Percentiles rank a stretch among this genome's conserved stretches.
phyloP scores from a whole-genome alignment of 441 rosid genomes.

The Populus hybrid region DNA sequence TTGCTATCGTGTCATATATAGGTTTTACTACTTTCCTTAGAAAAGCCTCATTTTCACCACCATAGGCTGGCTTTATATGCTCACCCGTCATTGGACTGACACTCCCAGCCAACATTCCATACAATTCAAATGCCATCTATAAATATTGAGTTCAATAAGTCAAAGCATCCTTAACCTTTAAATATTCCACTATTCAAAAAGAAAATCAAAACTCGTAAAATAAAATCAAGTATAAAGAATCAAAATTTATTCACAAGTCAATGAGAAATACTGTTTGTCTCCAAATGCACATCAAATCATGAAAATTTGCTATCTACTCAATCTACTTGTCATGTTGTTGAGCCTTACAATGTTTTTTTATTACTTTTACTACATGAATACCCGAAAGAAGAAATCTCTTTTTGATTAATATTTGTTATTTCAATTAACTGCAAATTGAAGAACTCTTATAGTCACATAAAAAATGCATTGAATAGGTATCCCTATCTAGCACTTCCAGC shows the following conservation, averaged over 20 bases:
- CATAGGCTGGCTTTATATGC: slow-evolving; percentile 92
- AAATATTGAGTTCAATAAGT: slow-evolving; percentile 5
- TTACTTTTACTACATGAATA: background rate
- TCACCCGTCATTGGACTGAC: slow-evolving; percentile 98
- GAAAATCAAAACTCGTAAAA: background rate
- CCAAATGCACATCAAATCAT: background rate
- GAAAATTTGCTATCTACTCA: background rate
- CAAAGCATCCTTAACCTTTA: background rate
- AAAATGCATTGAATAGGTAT: background rate
- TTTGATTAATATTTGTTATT: background rate
- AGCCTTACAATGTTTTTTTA: background rate
- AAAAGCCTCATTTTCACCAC: slow-evolving; percentile 97
- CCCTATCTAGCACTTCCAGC: background rate
- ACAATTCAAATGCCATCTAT: slow-evolving; percentile 98
- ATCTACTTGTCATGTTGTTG: background rate
- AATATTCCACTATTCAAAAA: background rate
- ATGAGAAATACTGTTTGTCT: background rate
- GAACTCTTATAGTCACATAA: background rate
- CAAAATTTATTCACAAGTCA: background rate
- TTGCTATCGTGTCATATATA: slow-evolving; percentile 73
- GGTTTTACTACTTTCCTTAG: slow-evolving; percentile 88
- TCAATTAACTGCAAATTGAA: slow-evolving; percentile 5
- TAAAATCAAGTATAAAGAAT: background rate
- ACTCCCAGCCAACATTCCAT: slow-evolving; percentile 95
- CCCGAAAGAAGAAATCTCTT: background rate